These are phyloP conservation scores for Lipomyces yarrowii DNA, from an alignment of 1,139 yeast species.

Conservation along the genomic window DNA sequence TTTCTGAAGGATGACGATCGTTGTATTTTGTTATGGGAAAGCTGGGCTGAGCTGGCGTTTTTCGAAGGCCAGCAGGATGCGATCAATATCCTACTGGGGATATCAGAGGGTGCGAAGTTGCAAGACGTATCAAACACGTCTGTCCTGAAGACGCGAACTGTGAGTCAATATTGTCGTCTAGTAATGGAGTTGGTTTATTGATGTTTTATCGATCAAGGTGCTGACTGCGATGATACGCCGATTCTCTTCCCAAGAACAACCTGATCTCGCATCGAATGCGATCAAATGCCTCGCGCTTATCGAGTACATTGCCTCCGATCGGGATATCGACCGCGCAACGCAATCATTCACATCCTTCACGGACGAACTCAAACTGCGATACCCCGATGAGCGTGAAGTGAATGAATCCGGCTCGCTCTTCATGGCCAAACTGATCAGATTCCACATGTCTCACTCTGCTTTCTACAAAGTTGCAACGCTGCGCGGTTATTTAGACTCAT, in stretches of 20 bases:
- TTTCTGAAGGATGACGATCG: slow-evolving; percentile 8
- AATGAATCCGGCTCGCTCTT: slow-evolving; percentile 6
- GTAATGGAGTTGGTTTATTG: not conserved
- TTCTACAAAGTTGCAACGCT: slow-evolving; percentile 19
- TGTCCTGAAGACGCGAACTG: not conserved
- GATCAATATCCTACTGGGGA: not conserved
- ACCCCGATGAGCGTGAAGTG: not conserved
- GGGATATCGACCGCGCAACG: not conserved
- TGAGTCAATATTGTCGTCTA: not conserved
- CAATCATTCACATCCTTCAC: not conserved
- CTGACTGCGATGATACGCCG: not conserved
- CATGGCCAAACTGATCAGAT: slow-evolving; percentile 7
- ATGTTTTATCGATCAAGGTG: not conserved
- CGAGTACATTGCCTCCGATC: slow-evolving; percentile 3
- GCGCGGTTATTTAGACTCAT: slow-evolving; percentile 13
- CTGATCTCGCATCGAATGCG: slow-evolving; percentile 14
- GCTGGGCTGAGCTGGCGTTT: slow-evolving; percentile 11
- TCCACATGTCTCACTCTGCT: slow-evolving; percentile 10
- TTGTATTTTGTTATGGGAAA: slow-evolving; percentile 9
- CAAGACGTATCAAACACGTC: not conserved
- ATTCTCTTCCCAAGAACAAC: not conserved
- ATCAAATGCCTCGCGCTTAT: slow-evolving; percentile 10
- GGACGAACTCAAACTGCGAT: not conserved
- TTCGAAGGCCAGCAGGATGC: slow-evolving; percentile 4
- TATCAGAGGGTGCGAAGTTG: not conserved